Evolutionary conservation across 176 grass and related monocot genomes (phyloP).

Genomic region (Bonia amplexicaulis): DNA sequence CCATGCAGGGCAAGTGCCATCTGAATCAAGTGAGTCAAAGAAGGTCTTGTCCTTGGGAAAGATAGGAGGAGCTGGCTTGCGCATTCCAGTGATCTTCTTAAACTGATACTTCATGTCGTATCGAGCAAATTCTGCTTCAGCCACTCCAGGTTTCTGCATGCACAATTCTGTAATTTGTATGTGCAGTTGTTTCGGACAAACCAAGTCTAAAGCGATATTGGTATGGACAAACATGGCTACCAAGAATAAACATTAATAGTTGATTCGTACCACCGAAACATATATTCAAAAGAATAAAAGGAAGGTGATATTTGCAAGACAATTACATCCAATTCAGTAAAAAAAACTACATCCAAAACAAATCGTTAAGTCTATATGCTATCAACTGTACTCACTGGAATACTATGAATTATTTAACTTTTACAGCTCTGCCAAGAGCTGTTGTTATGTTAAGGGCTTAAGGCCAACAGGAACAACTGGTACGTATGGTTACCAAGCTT

Average conservation of each 20-base stretch:
- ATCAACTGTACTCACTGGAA: not conserved
- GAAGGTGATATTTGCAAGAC: not conserved
- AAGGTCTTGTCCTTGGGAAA: conserved; percentile 70
- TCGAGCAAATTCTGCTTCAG: conserved; percentile 68
- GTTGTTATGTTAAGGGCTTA: not conserved
- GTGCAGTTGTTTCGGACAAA: not conserved
- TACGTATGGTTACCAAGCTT: not conserved
- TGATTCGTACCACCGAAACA: not conserved
- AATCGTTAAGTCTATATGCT: not conserved
- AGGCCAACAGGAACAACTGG: not conserved
- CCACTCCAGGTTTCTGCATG: conserved; percentile 61
- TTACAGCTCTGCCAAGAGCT: not conserved
- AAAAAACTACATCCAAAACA: not conserved
- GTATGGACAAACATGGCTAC: not conserved
- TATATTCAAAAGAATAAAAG: not conserved
- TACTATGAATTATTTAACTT: not conserved
- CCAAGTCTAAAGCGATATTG: not conserved
- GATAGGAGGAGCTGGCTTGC: conserved; percentile 54
- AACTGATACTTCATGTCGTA: conserved; percentile 31
- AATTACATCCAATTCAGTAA: not conserved
- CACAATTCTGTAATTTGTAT: conserved; percentile 1
- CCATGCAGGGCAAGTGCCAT: conserved; percentile 64
- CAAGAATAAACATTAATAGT: not conserved
- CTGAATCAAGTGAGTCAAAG: conserved; percentile 55
- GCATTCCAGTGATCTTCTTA: conserved; percentile 58